Conservation (phyloP, 1,284 basidiomycete species). For the Abortiporus biennis region DNA sequence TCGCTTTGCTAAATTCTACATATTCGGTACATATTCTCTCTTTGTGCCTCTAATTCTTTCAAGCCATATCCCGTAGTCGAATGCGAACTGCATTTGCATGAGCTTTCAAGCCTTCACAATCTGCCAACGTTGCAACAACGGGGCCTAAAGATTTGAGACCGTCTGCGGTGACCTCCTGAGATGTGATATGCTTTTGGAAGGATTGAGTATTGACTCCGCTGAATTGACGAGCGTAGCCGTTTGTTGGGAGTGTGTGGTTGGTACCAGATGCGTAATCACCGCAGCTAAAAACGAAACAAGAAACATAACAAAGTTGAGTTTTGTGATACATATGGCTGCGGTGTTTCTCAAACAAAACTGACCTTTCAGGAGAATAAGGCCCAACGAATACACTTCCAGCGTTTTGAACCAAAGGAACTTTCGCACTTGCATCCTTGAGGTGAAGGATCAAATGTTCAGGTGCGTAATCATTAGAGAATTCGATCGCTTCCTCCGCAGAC, state of each 20-base stretch:
- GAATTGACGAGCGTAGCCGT: slow-evolving; percentile 96
- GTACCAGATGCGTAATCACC: slow-evolving; percentile 99
- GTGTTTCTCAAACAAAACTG: slow-evolving; percentile 14
- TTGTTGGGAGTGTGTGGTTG: slow-evolving; percentile 95
- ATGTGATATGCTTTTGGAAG: slow-evolving; percentile 99
- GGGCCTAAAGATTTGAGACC: slow-evolving; percentile 84
- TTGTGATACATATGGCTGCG: too few relatives aligned
- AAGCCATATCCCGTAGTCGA: slow-evolving; percentile 37
- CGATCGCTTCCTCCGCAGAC: slow-evolving; percentile 72
- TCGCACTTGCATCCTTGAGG: slow-evolving; percentile 62
- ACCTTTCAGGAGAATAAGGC: slow-evolving; percentile 92
- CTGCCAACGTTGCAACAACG: slow-evolving; percentile 85
- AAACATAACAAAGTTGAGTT: too few relatives aligned
- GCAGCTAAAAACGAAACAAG: slow-evolving; percentile 48
- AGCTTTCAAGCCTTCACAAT: slow-evolving; percentile 92
- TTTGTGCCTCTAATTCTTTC: not conserved
- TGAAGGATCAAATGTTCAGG: slow-evolving; percentile 96
- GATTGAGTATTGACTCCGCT: slow-evolving; percentile 96
- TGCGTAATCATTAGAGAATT: slow-evolving; percentile 95
- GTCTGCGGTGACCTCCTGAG: slow-evolving; percentile 81
- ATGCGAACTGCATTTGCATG: slow-evolving; percentile 88
- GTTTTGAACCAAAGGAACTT: slow-evolving; percentile 72
- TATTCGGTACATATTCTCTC: not conserved
- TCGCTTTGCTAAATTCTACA: slow-evolving; percentile 15
- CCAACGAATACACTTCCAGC: slow-evolving; percentile 98